Conservation (phyloP, 2,329 filamentous ascomycete genomes). For the Niveomyces coronatus region DNA sequence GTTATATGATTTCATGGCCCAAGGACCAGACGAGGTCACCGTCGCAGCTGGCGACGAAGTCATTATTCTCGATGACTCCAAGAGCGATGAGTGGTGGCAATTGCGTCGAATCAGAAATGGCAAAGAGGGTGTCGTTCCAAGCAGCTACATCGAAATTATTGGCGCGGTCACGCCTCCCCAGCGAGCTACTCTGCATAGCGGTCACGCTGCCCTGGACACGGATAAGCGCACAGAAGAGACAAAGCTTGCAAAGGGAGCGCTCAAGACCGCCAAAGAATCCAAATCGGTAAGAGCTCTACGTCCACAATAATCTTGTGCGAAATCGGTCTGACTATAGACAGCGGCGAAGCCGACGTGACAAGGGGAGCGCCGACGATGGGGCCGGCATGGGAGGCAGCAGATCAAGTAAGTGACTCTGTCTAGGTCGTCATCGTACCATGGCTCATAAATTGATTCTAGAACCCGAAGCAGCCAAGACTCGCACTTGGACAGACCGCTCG, state of each 20-base stretch:
- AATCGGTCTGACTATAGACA: conserved; percentile 43
- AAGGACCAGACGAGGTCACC: conserved; percentile 92
- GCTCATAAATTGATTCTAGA: conserved; percentile 37
- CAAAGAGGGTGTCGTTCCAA: conserved; percentile 91
- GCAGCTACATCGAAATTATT: conserved; percentile 87
- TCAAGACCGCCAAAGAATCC: conserved; percentile 49
- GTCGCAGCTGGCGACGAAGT: conserved; percentile 87
- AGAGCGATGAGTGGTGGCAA: conserved; percentile 98
- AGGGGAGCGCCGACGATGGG: conserved; percentile 46
- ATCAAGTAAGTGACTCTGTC: conserved; percentile 54
- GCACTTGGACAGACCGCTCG: conserved; percentile 90
- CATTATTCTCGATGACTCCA: conserved; percentile 74
- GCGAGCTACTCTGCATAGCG: conserved; percentile 38
- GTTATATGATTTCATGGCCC: conserved; percentile 92
- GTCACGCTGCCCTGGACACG: conserved; percentile 56
- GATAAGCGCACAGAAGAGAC: conserved; percentile 74
- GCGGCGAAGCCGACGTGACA: conserved; percentile 64
- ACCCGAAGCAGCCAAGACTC: conserved; percentile 71
- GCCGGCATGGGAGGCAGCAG: conserved; percentile 50
- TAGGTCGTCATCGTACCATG: background rate
- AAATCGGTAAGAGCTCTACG: conserved; percentile 65
- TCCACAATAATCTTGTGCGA: conserved; percentile 11
- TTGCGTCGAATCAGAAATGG: conserved; percentile 83
- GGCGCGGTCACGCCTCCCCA: conserved; percentile 49
- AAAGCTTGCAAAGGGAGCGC: conserved; percentile 69